Evolutionary conservation across 2,329 filamentous ascomycete species (phyloP).

Genomic region (Neoascochyta sp.): DNA sequence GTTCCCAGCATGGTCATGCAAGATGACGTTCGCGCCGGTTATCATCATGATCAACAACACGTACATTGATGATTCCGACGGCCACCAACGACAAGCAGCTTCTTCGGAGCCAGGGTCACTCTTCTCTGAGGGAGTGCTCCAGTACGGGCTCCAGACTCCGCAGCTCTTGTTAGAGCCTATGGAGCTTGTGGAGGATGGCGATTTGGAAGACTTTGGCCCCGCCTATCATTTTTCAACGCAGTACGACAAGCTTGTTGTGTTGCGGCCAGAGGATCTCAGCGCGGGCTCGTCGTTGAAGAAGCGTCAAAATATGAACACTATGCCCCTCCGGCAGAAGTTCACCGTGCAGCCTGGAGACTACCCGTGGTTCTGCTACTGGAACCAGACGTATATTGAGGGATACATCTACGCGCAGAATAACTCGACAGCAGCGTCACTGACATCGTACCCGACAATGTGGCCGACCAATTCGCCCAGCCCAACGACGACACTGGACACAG

Average conservation of each 20-base stretch:
- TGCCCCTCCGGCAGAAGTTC: constrained; percentile 38
- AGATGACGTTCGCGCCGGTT: constrained; percentile 35
- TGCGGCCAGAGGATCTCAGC: constrained; percentile 40
- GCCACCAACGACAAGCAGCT: constrained; percentile 12
- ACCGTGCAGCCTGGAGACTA: constrained; percentile 53
- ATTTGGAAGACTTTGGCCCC: constrained; percentile 55
- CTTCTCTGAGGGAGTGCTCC: constrained; percentile 43
- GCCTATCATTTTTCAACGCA: constrained; percentile 60
- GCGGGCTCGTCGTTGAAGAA: constrained; percentile 21
- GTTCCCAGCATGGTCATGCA: constrained; percentile 52
- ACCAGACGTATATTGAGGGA: constrained; percentile 61
- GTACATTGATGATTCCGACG: constrained; percentile 4
- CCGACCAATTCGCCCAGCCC: constrained; percentile 17
- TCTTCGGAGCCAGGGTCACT: constrained; percentile 22
- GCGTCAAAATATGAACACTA: constrained; percentile 14
- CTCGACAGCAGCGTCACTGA: constrained; percentile 38
- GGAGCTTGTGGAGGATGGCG: constrained; percentile 55
- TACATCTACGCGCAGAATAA: constrained; percentile 62
- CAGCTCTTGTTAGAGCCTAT: constrained; percentile 48
- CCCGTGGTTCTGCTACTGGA: constrained; percentile 70
- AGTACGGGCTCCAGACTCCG: constrained; percentile 62
- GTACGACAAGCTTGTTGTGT: constrained; percentile 63
- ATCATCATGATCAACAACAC: constrained; percentile 27
- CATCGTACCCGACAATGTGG: constrained; percentile 22
- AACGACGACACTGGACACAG: constrained; percentile 9